Percentiles rank a stretch among this genome's conserved stretches.
phyloP scores from a whole-genome alignment of 108 stramenopile genomes.

The Nitzschia sp. region DNA sequence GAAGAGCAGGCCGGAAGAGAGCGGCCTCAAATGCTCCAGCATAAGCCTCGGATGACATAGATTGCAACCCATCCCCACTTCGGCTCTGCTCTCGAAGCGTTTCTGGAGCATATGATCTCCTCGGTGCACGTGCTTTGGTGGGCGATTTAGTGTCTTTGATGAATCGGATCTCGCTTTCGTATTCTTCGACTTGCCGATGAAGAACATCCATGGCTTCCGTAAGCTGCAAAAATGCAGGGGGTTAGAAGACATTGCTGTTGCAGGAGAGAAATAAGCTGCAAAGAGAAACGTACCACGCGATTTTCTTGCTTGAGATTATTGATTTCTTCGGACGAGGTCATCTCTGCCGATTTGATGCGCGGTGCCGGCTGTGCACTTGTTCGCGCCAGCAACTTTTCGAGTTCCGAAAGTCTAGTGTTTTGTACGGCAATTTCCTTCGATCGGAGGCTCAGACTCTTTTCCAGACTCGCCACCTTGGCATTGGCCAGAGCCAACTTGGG shows the following conservation, averaged over 20 bases:
- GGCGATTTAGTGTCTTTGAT: slow-evolving; percentile 69
- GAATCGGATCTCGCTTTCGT: slow-evolving; percentile 71
- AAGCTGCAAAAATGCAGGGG: slow-evolving; percentile 36
- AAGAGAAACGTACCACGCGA: slow-evolving; percentile 42
- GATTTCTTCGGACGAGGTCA: slow-evolving; percentile 49
- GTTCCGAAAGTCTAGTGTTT: slow-evolving; percentile 64
- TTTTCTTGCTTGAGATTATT: slow-evolving; percentile 66
- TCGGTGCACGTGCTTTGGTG: slow-evolving; percentile 35
- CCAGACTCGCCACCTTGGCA: slow-evolving; percentile 61
- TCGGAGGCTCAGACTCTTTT: slow-evolving; percentile 69
- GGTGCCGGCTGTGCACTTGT: slow-evolving; percentile 45
- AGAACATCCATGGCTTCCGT: slow-evolving; percentile 83
- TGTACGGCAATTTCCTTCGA: slow-evolving; percentile 80
- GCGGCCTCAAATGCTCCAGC: slow-evolving; percentile 57
- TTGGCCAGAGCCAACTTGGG: slow-evolving; percentile 62
- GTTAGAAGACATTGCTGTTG: too few relatives aligned
- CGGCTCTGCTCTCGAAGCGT: slow-evolving; percentile 15
- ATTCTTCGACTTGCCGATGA: slow-evolving; percentile 80
- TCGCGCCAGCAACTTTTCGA: slow-evolving; percentile 70
- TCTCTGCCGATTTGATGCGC: slow-evolving; percentile 42
- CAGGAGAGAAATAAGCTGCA: not conserved
- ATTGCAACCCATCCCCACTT: slow-evolving; percentile 9
- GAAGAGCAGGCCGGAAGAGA: slow-evolving; percentile 75
- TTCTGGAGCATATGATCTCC: slow-evolving; percentile 37
- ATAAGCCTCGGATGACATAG: slow-evolving; percentile 12